Evolutionary conservation across 1,284 basidiomycete genomes (phyloP).

Genomic region (Xerocomus tenax): DNA sequence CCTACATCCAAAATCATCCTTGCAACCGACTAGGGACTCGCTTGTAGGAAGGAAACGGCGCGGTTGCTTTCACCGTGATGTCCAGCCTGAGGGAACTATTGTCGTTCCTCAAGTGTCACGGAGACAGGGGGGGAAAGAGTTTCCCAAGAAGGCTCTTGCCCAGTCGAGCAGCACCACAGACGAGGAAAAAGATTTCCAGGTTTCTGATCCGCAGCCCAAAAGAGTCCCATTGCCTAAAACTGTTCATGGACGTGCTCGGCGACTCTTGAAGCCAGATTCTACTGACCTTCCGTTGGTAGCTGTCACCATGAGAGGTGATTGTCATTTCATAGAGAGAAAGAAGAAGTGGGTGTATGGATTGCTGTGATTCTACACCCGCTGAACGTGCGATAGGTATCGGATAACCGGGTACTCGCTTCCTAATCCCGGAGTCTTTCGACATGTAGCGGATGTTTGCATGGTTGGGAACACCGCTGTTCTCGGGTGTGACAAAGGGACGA

Average conservation of each 20-base stretch:
- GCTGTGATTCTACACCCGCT: constrained; percentile 9
- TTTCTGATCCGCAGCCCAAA: constrained; percentile 21
- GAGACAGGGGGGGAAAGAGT: not conserved
- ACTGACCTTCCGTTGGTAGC: constrained; percentile 35
- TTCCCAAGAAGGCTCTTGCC: constrained; percentile 9
- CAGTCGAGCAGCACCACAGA: constrained; percentile 10
- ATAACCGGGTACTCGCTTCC: constrained; percentile 40
- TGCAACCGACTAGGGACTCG: constrained; percentile 14
- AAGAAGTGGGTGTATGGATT: constrained; percentile 23
- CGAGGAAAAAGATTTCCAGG: constrained; percentile 9
- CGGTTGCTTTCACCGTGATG: constrained; percentile 4
- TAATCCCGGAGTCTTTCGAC: constrained; percentile 30
- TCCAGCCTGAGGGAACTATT: constrained; percentile 1
- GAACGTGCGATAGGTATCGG: constrained; percentile 28
- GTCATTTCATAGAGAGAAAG: constrained; percentile 40
- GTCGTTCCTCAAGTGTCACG: constrained; percentile 3
- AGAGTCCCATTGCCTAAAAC: constrained; percentile 36
- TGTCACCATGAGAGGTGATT: constrained; percentile 45
- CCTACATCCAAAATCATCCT: constrained; percentile 7
- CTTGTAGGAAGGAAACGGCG: constrained; percentile 10
- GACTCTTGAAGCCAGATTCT: constrained; percentile 36
- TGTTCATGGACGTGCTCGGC: constrained; percentile 33
- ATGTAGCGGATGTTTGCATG: constrained; percentile 39
- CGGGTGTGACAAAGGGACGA: constrained; percentile 35
- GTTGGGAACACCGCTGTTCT: constrained; percentile 38